phyloP scores from a whole-genome alignment of 768 basidiomycete species.

The Mycena leptocephala region DNA sequence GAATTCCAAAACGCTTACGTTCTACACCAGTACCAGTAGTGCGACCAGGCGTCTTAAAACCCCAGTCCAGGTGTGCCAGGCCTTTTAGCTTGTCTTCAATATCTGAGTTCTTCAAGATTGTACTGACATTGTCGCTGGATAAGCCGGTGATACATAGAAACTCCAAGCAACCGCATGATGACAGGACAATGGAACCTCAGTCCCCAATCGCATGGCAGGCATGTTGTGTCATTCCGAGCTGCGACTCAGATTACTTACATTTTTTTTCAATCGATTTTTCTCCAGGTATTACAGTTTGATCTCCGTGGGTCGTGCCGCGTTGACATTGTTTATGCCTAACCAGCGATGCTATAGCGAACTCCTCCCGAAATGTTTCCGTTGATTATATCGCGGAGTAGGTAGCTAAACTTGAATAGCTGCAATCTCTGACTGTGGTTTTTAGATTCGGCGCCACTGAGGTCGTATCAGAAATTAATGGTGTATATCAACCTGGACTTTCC shows the following conservation, averaged over 20 bases:
- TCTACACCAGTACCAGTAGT: not conserved
- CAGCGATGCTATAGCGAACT: not conserved
- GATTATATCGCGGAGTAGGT: not conserved
- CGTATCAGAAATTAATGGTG: not conserved
- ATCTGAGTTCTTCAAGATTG: not conserved
- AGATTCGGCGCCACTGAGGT: not conserved
- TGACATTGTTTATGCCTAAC: not conserved
- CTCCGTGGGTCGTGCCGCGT: not conserved
- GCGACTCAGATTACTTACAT: not conserved
- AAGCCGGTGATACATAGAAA: not conserved
- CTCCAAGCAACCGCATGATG: not conserved
- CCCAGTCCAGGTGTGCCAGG: not conserved
- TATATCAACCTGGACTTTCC: not conserved
- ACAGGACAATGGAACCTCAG: not conserved
- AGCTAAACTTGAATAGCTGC: not conserved
- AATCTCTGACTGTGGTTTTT: not conserved
- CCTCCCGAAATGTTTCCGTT: not conserved
- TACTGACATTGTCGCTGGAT: not conserved
- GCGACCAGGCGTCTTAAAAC: not conserved
- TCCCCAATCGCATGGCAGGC: not conserved
- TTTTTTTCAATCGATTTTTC: not conserved
- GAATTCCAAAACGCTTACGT: not conserved
- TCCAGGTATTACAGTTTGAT: not conserved
- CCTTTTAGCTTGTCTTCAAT: not conserved
- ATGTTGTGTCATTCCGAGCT: not conserved